Evolutionary conservation across 306 rosid species (phyloP).

Genomic region (Glycine tomentella): DNA sequence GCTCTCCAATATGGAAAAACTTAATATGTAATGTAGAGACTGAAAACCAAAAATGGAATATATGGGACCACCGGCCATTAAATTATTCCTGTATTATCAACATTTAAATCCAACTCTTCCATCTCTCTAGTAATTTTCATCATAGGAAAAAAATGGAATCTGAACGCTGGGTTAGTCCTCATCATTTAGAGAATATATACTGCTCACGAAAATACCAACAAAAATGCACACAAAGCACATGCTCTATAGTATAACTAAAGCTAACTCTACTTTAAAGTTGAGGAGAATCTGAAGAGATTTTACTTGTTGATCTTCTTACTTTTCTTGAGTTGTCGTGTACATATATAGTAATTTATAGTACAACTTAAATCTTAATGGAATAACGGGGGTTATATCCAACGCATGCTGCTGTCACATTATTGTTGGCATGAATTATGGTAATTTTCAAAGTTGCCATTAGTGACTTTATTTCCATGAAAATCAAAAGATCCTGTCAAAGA

Average conservation of each 20-base stretch:
- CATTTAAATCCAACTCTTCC: neutral
- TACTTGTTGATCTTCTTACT: constrained; percentile 2
- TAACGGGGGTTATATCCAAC: neutral
- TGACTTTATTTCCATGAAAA: neutral
- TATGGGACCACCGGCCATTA: constrained; percentile 34
- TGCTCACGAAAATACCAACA: neutral
- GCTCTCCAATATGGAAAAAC: constrained; percentile 1
- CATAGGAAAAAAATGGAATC: constrained; percentile 1
- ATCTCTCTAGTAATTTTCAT: neutral
- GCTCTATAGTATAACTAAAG: constrained; percentile 1
- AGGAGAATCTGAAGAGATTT: constrained; percentile 32
- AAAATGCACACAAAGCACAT: constrained; percentile 39
- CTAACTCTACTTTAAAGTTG: constrained; percentile 23
- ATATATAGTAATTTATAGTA: neutral
- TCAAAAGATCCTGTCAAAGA: too few species aligned
- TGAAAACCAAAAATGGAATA: neutral
- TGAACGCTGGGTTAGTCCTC: neutral
- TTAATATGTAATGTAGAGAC: neutral
- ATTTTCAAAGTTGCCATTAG: constrained; percentile 17
- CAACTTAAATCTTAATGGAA: neutral
- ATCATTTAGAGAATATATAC: constrained; percentile 30
- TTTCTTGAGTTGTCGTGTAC: constrained; percentile 20
- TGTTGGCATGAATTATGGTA: neutral
- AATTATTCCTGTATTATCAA: neutral
- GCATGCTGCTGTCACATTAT: neutral